Base-by-base conservation (phyloP, 2,329 filamentous ascomycete species). In the Verticillium nubilum region DNA sequence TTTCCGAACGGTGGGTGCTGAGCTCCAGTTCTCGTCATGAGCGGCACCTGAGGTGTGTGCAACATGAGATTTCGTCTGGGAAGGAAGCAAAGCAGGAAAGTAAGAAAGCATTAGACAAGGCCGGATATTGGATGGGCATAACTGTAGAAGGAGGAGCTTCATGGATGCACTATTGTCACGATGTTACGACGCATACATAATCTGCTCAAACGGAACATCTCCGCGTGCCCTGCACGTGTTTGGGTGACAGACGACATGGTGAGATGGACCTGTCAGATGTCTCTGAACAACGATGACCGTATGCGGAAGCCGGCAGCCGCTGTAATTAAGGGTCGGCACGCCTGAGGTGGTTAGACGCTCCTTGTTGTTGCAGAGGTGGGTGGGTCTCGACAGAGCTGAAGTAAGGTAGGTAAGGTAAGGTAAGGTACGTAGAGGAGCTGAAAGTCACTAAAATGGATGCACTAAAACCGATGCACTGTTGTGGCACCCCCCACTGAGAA, bases 11-110 rank as follows among this genome's bases (percentile, higher is more conserved):
- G 78, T 95, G 59, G 91, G 91, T 13, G 73, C 95, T 59, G 90
- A 94, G 74, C 80, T 95, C 52, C 90, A 93, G 70, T 95, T 92
- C 74, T 94, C 90, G 12, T 92, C 89, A 26, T 92, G 78, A 87
- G 42, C n/a, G 42, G n/a, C n/a, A n/a, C n/a, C n/a, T n/a, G n/a
- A n/a, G n/a, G n/a, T n/a, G n/a, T n/a, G n/a, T n/a, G n/a, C n/a
- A n/a, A 42, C n/a, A 19, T n/a, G 13, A 42, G n/a, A 31, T 31
- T 7, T 31, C n/a, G n/a, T n/a, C n/a, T n/a, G n/a, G n/a, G 29
- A 31, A 31, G 29, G 5, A 31, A 13, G 5, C 9, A 13, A 31
- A 31, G 17, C 2, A 37, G 9, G 15, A 15, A 17, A 37, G 15
- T 4, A 37, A 37, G 33, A 12, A 37, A 37, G 15, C 29, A 31